Evolutionary conservation across 208 protist species (phyloP), one percentile per base, ranked within the genome.

Genomic region (Acanthamoeba castellanii): DNA sequence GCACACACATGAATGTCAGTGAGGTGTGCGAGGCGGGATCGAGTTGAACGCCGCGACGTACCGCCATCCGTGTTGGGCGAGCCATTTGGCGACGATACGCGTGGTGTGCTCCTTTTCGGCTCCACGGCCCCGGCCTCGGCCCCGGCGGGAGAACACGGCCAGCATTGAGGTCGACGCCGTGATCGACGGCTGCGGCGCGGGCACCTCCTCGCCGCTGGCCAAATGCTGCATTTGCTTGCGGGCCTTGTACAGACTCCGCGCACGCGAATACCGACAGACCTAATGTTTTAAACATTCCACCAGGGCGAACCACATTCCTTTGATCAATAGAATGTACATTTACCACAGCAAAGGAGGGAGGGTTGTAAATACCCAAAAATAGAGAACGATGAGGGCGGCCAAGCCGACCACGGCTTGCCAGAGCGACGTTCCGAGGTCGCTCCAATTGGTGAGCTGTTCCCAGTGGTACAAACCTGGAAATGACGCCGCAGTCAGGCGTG

Each of bases 51-150:
- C n/a, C n/a, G n/a, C 5, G 42, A 32, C 2, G 34, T 85, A 85
- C 76, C 76, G 76, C 76, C 76, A 85, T 4, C 76, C 76, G 47
- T 85, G 76, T 37, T 85, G 76, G 3, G 76, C 76, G 47, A 85
- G 32, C 76, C 76, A 85, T 22, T 85, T 85, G 47, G 76, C 76
- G 18, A 85, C 76, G 16, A 57, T 3, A 14, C 76, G 76, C 20
- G n/a, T 30, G 34, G 76, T 50, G 47, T 85, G 18, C 76, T 85
- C 76, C 34, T 85, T 50, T 4, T 27, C 42, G 20, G 27, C 27
- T 16, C 18, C 18, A n/a, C 42, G 13, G n/a, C 68, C 68, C 4
- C 32, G 68, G 8, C 68, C 30, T 32, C 68, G 30, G 5, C 50
- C 50, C 50, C n/a, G 68, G 13, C 68, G 68, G 30, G 68, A 76